Base-by-base conservation (phyloP, 2,329 filamentous ascomycete genomes). In the Arthroderma sp. region DNA sequence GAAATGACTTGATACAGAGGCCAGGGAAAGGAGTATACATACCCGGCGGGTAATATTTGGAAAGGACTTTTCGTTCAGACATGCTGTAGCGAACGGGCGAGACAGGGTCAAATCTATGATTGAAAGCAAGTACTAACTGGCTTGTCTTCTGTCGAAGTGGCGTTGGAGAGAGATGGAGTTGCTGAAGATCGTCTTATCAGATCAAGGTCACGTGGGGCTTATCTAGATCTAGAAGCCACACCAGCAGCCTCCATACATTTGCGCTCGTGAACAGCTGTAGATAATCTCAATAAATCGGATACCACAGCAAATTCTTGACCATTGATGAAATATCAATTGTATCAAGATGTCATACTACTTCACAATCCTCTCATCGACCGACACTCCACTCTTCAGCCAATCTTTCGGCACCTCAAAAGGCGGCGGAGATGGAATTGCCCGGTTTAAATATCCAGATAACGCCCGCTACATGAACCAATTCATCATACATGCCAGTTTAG, bases 351-450 rank as follows among this genome's bases (percentile, higher is more conserved):
- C 88, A 49, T 98, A 96, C 74, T 95, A 95, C 72, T 96, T 98
- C 68, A 85, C 85, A 60, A 94, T 98, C 55, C 79, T 98, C 63
- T 91, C 88, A 60, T 93, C 87, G 22, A 85, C 86, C 57, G 91
- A 98, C 71, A 93, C 89, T 61, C 89, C 91, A 31, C 77, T 98
- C 54, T 98, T 96, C 69, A 89, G 94, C 68, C 79, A 93, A 66
- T 88, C 94, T 61, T 98, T 98, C 63, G 91, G 91, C 57, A 95
- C 89, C 34, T 94, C 86, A 36, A 95, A 95, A 66, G 83, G 87
- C 56, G 88, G 89, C 67, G 89, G 89, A 61, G 91, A 96, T 71
- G 91, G 91, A 55, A 74, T 87, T 61, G 77, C 89, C 40, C 83
- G 85, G 58, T 96, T 95, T 49, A 83, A 85, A 59, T 95, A 94